Conservation (phyloP, 1,284 basidiomycete genomes). For the Phenoliferia sp. region DNA sequence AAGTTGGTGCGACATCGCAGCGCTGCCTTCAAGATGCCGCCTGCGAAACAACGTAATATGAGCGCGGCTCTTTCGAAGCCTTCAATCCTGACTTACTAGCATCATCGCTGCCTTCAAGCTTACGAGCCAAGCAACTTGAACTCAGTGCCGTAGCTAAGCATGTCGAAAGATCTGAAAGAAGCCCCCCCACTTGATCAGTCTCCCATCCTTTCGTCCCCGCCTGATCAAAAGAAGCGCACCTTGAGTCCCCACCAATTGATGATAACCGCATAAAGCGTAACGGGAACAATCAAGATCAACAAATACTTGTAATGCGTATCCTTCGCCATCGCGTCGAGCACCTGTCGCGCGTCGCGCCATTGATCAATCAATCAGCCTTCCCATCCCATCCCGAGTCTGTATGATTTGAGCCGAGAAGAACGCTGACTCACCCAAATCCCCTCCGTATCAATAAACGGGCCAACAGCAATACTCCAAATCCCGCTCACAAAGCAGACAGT, state of each 20-base stretch:
- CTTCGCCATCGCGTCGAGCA: constrained; percentile 56
- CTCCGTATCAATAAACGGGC: constrained; percentile 3
- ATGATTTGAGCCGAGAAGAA: too few species aligned
- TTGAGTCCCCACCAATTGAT: constrained; percentile 70
- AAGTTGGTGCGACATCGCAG: too few species aligned
- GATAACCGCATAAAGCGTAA: constrained; percentile 79
- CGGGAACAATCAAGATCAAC: constrained; percentile 68
- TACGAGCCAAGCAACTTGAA: background rate
- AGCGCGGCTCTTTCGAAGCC: too few species aligned
- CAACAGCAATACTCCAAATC: constrained; percentile 26
- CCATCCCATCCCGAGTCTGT: background rate
- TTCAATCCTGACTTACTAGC: too few species aligned
- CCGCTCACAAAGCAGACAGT: constrained; percentile 4
- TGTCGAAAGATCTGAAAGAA: constrained; percentile 27
- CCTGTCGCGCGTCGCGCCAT: constrained; percentile 42
- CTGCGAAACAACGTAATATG: too few species aligned
- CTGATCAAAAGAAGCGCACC: constrained; percentile 6
- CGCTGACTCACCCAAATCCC: constrained; percentile 2
- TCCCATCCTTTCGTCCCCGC: too few species aligned
- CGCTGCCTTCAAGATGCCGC: too few species aligned
- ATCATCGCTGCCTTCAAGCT: too few species aligned
- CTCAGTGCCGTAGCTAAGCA: background rate
- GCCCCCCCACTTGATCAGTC: background rate
- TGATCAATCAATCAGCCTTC: background rate
- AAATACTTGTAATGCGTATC: constrained; percentile 90